Evolutionary conservation across 495 filamentous ascomycete genomes (phyloP).

Genomic region (Penicillium argentinense): DNA sequence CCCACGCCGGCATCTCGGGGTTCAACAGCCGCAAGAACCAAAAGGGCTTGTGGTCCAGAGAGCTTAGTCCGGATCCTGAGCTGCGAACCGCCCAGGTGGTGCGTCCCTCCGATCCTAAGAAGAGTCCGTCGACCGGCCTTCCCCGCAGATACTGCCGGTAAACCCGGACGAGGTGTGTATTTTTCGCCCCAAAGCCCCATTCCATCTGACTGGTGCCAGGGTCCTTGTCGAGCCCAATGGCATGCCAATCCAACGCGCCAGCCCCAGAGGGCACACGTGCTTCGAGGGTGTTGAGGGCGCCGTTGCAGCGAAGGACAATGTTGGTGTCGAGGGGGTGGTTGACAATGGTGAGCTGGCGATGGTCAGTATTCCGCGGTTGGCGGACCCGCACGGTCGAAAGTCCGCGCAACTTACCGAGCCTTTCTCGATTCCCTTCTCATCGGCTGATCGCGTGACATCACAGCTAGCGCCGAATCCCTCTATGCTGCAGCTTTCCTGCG

Average conservation of each 20-base stretch:
- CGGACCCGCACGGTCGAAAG: too few relatives aligned
- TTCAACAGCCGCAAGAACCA: conserved; percentile 11
- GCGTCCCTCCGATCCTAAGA: conserved; percentile 11
- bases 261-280: conserved; percentile 14
- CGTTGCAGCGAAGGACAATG: conserved; percentile 22
- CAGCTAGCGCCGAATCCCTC: conserved; percentile 9
- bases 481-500: conserved; percentile 1
- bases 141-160: conserved; percentile 8
- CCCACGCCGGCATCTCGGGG: neutral
- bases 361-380: neutral
- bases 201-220: conserved; percentile 10
- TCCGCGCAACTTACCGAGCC: conserved; percentile 7
- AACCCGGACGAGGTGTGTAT: conserved; percentile 1
- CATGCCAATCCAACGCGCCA: conserved; percentile 16
- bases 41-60: conserved; percentile 6
- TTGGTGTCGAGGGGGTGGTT: conserved; percentile 1
- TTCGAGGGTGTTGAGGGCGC: conserved; percentile 10
- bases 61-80: conserved; percentile 10
- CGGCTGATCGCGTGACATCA: conserved; percentile 10
- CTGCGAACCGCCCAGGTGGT: conserved; percentile 10
- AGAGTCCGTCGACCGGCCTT: neutral
- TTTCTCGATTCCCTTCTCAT: conserved; percentile 8
- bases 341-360: conserved; percentile 9
- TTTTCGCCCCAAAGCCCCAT: conserved; percentile 10
- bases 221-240: conserved; percentile 9